Conservation (phyloP, 2,329 filamentous ascomycete species). For the Colletotrichum chrysophilum region DNA sequence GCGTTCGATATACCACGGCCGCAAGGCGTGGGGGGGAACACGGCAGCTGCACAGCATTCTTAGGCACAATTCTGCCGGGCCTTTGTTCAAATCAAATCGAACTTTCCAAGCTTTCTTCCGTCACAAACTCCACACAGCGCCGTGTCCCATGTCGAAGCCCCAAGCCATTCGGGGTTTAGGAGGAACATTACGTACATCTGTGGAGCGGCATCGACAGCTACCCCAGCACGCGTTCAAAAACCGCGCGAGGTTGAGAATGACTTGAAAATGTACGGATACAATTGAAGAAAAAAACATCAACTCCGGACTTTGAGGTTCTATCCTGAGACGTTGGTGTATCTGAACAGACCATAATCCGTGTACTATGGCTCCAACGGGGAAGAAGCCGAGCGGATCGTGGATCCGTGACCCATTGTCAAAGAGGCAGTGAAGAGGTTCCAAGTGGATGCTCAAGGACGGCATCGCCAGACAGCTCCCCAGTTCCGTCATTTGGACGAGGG, state of each 20-base stretch:
- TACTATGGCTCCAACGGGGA: background rate
- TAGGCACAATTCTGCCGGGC: background rate
- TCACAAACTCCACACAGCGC: background rate
- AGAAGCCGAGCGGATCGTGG: background rate
- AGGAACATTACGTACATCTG: constrained; percentile 3
- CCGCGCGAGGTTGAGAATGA: background rate
- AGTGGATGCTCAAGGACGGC: background rate
- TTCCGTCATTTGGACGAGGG: background rate
- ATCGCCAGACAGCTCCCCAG: background rate
- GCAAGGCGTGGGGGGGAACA: background rate
- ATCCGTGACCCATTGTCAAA: background rate
- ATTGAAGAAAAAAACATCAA: background rate
- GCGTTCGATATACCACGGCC: background rate
- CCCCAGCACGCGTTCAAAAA: background rate
- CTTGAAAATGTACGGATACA: background rate
- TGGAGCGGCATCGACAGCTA: background rate
- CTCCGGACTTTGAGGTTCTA: background rate
- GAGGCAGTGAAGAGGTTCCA: constrained; percentile 8
- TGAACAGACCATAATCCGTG: background rate
- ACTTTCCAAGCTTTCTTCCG: background rate
- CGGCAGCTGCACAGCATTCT: constrained; percentile 10
- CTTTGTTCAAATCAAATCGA: background rate
- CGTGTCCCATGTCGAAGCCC: background rate
- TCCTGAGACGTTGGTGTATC: background rate
- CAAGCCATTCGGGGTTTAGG: background rate